Evolutionary conservation across 768 basidiomycete species (phyloP).

Genomic region (Cystofilobasidium macerans): DNA sequence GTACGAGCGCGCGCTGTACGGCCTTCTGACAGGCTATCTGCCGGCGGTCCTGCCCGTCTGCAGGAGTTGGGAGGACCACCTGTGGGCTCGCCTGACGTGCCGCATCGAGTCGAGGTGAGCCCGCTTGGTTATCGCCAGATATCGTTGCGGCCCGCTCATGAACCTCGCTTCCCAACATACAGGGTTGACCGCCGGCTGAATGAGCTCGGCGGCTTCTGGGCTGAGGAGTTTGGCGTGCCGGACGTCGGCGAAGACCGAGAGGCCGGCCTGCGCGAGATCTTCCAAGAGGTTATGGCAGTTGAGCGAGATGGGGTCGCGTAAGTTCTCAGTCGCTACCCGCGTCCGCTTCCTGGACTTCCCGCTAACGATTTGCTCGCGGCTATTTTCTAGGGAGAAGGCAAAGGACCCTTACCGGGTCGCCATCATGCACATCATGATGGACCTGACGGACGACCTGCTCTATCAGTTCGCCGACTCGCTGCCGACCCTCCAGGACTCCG

Average conservation of each 20-base stretch:
- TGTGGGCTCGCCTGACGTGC: constrained; percentile 80
- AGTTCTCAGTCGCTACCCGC: constrained; percentile 20
- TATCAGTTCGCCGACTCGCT: constrained; percentile 44
- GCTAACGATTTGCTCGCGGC: neutral
- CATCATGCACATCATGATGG: constrained; percentile 65
- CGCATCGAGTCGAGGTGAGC: constrained; percentile 51
- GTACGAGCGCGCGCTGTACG: constrained; percentile 75
- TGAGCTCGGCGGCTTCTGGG: constrained; percentile 67
- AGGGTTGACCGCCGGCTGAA: constrained; percentile 57
- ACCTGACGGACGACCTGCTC: constrained; percentile 53
- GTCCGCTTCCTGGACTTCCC: neutral
- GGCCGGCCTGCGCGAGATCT: constrained; percentile 36
- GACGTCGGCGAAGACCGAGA: constrained; percentile 52
- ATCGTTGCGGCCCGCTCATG: neutral
- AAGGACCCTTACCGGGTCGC: constrained; percentile 71
- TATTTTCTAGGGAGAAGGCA: constrained; percentile 44
- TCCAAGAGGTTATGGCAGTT: constrained; percentile 33
- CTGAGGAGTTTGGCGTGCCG: constrained; percentile 56
- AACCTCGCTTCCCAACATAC: neutral
- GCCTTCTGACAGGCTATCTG: constrained; percentile 63
- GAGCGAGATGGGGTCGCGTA: constrained; percentile 35
- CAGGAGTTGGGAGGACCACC: constrained; percentile 84
- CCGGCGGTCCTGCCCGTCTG: constrained; percentile 58
- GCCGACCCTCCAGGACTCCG: constrained; percentile 30
- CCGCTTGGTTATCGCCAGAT: neutral